Base-by-base conservation (phyloP, 352 stramenopile species). In the Phytophthora uliginosa region DNA sequence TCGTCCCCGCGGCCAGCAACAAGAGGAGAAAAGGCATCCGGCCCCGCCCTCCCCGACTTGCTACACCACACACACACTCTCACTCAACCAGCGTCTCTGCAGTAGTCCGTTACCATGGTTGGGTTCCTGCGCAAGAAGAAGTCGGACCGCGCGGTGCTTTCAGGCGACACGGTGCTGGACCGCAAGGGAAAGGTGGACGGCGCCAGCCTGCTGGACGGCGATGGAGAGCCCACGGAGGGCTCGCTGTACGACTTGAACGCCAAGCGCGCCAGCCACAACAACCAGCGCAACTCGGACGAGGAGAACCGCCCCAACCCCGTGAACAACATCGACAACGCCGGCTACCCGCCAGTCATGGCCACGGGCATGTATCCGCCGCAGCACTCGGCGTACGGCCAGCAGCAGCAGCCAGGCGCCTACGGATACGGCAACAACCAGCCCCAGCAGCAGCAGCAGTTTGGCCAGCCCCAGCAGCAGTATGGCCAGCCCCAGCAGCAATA, bases 121-220 rank as follows among this genome's bases (percentile, higher is more conserved):
- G 86, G 87, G 2, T 95, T 96, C 74, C 72, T 94, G 66, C 86
- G 87, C 73, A 96, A 96, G 88, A 95, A 95, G 68, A 95, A 93
- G 68, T 91, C 86, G 67, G 83, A 90, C 63, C 91, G 91, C 64
- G 72, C 79, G 22, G 58, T 89, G 66, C 82, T 93, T n/a, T 83
- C 77, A 64, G 76, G 86, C 53, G 87, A 88, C 57, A 95, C 89
- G 18, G 86, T 83, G 71, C 83, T 96, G 36, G 89, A 96, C 64
- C 88, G 88, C 66, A 95, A 95, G 79, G 89, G 89, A 59, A 92
- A 91, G 55, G 83, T 96, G 34, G 90, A 96, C 69, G 86, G 85
- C 63, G 84, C 90, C 36, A 96, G 90, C 51, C 80, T 96, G 60
- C 77, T 96, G 18, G 85, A 96, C 65, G 90, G 79, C 67, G 86